Conservation (phyloP, 1,284 basidiomycete genomes). For the Puccinia novopanici region DNA sequence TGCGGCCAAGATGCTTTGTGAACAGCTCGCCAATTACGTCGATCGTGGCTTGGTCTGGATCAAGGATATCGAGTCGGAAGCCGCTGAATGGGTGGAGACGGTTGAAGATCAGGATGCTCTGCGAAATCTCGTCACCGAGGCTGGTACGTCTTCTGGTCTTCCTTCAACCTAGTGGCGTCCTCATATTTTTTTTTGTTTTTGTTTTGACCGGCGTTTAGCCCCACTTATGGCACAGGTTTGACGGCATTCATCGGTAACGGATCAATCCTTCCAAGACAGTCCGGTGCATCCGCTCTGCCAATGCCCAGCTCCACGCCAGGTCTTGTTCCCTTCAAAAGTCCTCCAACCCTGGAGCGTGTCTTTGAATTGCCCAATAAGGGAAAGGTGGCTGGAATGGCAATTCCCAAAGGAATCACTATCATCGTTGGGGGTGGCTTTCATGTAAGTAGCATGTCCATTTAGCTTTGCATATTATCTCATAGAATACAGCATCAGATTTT, state of each 20-base stretch:
- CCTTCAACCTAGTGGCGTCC: not conserved
- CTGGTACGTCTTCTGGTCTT: constrained; percentile 18
- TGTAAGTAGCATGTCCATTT: not conserved
- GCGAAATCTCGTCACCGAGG: constrained; percentile 35
- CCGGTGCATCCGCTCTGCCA: constrained; percentile 41
- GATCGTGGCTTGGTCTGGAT: constrained; percentile 29
- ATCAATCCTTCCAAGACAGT: constrained; percentile 41
- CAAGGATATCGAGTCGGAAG: constrained; percentile 33
- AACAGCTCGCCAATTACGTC: constrained; percentile 23
- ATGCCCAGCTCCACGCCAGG: constrained; percentile 38
- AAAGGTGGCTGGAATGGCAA: constrained; percentile 40
- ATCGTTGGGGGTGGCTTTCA: constrained; percentile 49
- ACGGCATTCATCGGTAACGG: constrained; percentile 47
- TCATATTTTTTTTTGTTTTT: too few relatives aligned
- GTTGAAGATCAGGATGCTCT: constrained; percentile 45
- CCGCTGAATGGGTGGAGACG: constrained; percentile 33
- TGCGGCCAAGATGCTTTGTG: constrained; percentile 32
- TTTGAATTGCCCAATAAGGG: constrained; percentile 38
- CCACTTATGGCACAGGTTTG: constrained; percentile 22
- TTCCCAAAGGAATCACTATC: constrained; percentile 45
- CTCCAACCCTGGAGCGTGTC: constrained; percentile 30
- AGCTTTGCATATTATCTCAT: not conserved
- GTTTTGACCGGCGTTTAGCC: constrained; percentile 9
- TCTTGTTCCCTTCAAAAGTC: constrained; percentile 42
- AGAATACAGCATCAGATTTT: not conserved